phyloP scores from a whole-genome alignment of 2,329 filamentous ascomycete species.

The Penicillium sumatraense region DNA sequence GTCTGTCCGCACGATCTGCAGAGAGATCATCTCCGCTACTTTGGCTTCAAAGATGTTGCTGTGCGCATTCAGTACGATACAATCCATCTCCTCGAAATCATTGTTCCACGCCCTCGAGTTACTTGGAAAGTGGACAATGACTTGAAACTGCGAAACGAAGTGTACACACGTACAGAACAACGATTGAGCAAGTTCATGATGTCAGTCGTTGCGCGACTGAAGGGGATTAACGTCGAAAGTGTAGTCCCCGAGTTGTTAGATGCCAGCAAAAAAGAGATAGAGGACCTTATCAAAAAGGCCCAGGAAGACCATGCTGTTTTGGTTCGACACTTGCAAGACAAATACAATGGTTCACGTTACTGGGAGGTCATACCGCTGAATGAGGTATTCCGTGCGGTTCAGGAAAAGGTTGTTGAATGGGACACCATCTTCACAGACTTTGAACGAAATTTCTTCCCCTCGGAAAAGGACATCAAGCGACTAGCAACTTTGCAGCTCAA shows the following conservation, averaged over 20 bases:
- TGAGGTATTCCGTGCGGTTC: slow-evolving; percentile 81
- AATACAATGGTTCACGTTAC: slow-evolving; percentile 91
- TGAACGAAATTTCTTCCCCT: slow-evolving; percentile 87
- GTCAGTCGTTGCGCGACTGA: slow-evolving; percentile 81
- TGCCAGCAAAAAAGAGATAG: slow-evolving; percentile 79
- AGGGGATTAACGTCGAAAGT: slow-evolving; percentile 88
- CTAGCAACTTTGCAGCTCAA: slow-evolving; percentile 90
- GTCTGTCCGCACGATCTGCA: slow-evolving; percentile 92
- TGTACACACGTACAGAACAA: slow-evolving; percentile 79
- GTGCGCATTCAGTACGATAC: slow-evolving; percentile 90
- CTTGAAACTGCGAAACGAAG: slow-evolving; percentile 87
- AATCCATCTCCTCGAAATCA: slow-evolving; percentile 90
- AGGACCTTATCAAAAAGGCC: slow-evolving; percentile 74
- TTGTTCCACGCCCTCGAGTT: slow-evolving; percentile 85
- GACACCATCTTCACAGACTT: slow-evolving; percentile 89
- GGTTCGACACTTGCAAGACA: slow-evolving; percentile 78
- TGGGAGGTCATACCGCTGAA: slow-evolving; percentile 97
- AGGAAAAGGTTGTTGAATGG: slow-evolving; percentile 93
- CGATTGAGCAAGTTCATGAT: slow-evolving; percentile 84
- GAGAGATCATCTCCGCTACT: slow-evolving; percentile 89
- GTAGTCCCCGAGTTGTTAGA: slow-evolving; percentile 86
- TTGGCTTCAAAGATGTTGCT: slow-evolving; percentile 83
- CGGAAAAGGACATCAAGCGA: slow-evolving; percentile 93
- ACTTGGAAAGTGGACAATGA: slow-evolving; percentile 99
- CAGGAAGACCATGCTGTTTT: slow-evolving; percentile 81